These are phyloP conservation scores for Limnomonas spitsbergensis DNA, from an alignment of 139 green algal genomes.

Conservation along the genomic window DNA sequence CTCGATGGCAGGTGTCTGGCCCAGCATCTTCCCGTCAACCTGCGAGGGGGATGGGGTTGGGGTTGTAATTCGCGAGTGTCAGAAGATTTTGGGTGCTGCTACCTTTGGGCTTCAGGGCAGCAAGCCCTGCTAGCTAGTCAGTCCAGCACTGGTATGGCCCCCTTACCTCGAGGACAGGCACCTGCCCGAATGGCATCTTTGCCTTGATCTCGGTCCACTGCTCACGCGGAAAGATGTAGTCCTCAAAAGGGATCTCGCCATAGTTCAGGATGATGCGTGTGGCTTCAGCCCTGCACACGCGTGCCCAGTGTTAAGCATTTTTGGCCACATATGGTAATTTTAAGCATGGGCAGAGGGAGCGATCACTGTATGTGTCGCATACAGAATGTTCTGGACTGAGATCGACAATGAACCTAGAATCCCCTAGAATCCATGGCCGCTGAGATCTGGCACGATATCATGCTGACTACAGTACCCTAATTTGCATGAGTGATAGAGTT, in stretches of 20 bases:
- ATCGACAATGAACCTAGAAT: not conserved
- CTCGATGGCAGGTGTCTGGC: constrained; percentile 32
- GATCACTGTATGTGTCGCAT: not conserved
- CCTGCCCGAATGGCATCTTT: constrained; percentile 36
- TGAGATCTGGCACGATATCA: not conserved
- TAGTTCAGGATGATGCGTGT: constrained; percentile 2
- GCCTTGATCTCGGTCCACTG: constrained; percentile 24
- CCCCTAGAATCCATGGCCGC: not conserved
- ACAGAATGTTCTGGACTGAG: not conserved
- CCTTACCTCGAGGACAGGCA: constrained; percentile 42
- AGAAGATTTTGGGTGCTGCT: not conserved
- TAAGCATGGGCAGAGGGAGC: not conserved
- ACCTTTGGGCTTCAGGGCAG: not conserved
- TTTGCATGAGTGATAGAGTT: not conserved
- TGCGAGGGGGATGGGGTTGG: not conserved
- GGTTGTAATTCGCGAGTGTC: not conserved
- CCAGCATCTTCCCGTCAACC: constrained; percentile 41
- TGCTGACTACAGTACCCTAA: not conserved
- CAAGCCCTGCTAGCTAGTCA: too few relatives aligned
- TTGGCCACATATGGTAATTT: not conserved
- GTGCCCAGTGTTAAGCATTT: not conserved
- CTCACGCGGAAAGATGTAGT: not conserved
- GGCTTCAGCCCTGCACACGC: not conserved
- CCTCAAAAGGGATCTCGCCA: not conserved
- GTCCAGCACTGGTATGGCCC: not conserved